Evolutionary conservation across 805 yeast genomes (phyloP), one percentile per base, ranked within the genome.

Genomic region (Ogataea paradorogensis): DNA sequence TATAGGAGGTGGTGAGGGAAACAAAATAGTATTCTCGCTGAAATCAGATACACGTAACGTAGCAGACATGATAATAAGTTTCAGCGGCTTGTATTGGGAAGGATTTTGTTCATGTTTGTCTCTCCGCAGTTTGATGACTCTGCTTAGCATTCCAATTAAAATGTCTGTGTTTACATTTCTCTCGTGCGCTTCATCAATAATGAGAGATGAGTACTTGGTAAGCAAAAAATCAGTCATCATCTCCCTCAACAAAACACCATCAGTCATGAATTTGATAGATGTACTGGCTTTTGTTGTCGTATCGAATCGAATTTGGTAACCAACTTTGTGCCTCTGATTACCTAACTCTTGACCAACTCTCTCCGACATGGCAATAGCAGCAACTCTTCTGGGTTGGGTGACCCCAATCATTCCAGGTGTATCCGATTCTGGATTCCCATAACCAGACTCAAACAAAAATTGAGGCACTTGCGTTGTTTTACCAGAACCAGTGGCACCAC

Each of bases 401-500:
- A 93, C 73, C 42, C 97, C 99, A 53, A 93, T 87, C 90, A 91
- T 84, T 1, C 98, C 98, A 0, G 96, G 91, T 9, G 80, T 77
- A 7, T 78, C 78, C 6, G 78, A 66, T 7, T 73, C 71, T 6
- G 59, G 50, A 30, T 65, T 61, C 5, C 96, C 97, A 57, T 83
- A 91, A 1, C 98, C 98, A 0, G 95, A 78, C 63, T 93, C 99
- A 56, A 80, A 88, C 31, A 93, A 64, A 55, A 93, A 93, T 59
- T 93, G 99, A 0, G 99, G 99, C 5, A 93, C 90, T 64, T 93
- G 99, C 0, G 99, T 93, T 1, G 99, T 93, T 61, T 93, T 93
- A 64, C 99, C 99, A 2, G 97, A 89, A 53, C 99, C 99, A 1
- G 99, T 93, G 54, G 90, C 98, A 71, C 99, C 99, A 67, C 97